Evolutionary conservation across 2,329 filamentous ascomycete genomes (phyloP).

Genomic region (Phyllosticta ampelicida): DNA sequence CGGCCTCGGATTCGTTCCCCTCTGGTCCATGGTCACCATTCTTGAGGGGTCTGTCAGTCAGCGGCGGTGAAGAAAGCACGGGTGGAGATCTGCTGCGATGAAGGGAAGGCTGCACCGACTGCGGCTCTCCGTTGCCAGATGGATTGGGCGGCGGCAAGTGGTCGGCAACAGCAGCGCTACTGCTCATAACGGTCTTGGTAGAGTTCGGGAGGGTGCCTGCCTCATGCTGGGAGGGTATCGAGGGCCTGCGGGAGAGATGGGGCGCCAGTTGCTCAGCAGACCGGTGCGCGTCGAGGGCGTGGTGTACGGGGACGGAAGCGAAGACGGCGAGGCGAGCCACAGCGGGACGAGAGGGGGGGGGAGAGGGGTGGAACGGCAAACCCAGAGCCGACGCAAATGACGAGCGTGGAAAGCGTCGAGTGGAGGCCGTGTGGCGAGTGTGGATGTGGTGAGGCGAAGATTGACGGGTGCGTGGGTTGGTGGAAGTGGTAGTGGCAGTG

Average conservation of each 20-base stretch:
- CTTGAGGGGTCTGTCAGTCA: slow-evolving; percentile 8
- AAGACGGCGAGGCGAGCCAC: not conserved
- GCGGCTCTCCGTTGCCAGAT: slow-evolving; percentile 11
- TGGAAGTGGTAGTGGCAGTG: not conserved
- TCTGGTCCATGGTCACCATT: slow-evolving; percentile 15
- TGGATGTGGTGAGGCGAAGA: not conserved
- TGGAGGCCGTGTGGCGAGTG: not conserved
- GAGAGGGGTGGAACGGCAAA: too few relatives aligned
- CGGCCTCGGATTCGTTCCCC: slow-evolving; percentile 38
- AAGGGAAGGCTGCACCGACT: slow-evolving; percentile 10
- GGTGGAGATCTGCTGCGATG: slow-evolving; percentile 7
- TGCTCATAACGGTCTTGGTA: slow-evolving; percentile 12
- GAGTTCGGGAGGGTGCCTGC: slow-evolving; percentile 6
- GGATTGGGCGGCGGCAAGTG: slow-evolving; percentile 11
- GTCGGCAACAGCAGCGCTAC: slow-evolving; percentile 12
- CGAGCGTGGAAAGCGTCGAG: not conserved
- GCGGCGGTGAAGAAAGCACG: slow-evolving; percentile 7
- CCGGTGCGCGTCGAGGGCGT: slow-evolving; percentile 10
- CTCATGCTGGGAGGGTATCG: slow-evolving; percentile 11
- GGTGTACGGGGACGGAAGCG: not conserved
- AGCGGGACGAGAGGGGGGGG: not conserved
- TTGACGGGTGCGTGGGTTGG: not conserved
- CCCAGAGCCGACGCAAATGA: not conserved
- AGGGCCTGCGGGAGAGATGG: slow-evolving; percentile 3
- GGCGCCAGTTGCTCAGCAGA: slow-evolving; percentile 11